Conservation (phyloP, 805 yeast genomes). For the Kodamaea hsintzibuensis region DNA sequence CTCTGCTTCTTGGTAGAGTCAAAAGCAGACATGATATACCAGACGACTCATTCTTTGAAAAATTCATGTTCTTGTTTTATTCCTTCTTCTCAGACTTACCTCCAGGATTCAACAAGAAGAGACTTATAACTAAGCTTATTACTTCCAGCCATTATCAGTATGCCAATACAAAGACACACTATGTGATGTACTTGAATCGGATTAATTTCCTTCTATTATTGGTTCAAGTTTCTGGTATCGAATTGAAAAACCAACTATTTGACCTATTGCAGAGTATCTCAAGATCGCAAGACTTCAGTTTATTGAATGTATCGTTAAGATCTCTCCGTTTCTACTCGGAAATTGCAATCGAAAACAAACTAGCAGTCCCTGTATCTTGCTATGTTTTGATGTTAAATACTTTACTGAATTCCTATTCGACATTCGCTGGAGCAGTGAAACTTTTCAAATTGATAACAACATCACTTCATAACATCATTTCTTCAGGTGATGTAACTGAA, state of each 20-base stretch:
- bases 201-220: constrained; percentile 36
- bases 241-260: constrained; percentile 29
- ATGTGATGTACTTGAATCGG: constrained; percentile 37
- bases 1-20: constrained; percentile 23
- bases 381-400: constrained; percentile 7
- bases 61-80: constrained; percentile 38
- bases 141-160: constrained; percentile 39
- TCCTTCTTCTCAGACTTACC: constrained; percentile 30
- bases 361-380: constrained; percentile 7
- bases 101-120: constrained; percentile 19
- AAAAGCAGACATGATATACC: constrained; percentile 30
- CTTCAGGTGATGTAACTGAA: not conserved
- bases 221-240: constrained; percentile 35
- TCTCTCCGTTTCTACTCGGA: constrained; percentile 8
- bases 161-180: constrained; percentile 24
- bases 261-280: constrained; percentile 26
- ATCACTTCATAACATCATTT: not conserved
- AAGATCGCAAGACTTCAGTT: constrained; percentile 9
- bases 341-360: not conserved
- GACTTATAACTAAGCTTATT: constrained; percentile 36
- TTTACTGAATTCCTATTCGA: not conserved
- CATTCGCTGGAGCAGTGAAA: constrained; percentile 19
- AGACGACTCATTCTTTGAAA: constrained; percentile 31
- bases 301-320: constrained; percentile 4
- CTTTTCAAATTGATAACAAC: constrained; percentile 11